Evolutionary conservation across 1,139 yeast species (phyloP).

Genomic region (Yamadazyma triangularis): DNA sequence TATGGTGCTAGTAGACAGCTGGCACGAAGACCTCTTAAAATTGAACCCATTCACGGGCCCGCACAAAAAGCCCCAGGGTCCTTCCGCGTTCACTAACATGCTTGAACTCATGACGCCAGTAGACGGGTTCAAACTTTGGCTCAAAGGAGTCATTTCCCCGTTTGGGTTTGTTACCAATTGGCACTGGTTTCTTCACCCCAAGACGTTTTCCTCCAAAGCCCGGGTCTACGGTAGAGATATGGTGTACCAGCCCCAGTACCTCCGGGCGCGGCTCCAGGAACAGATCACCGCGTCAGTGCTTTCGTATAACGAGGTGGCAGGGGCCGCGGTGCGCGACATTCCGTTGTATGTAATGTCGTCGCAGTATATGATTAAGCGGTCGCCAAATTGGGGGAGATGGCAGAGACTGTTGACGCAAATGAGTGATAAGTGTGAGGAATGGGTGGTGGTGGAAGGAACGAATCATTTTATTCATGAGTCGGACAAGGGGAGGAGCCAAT

Average conservation of each 20-base stretch:
- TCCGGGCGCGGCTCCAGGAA: slow-evolving; percentile 71
- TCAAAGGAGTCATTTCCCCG: slow-evolving; percentile 63
- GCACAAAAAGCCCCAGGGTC: slow-evolving; percentile 29
- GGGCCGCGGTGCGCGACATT: slow-evolving; percentile 35
- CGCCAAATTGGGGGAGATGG: slow-evolving; percentile 77
- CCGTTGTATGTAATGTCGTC: slow-evolving; percentile 71
- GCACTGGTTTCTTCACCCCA: slow-evolving; percentile 46
- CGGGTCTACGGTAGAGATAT: slow-evolving; percentile 66
- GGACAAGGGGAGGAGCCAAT: slow-evolving; percentile 46
- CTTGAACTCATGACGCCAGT: slow-evolving; percentile 40
- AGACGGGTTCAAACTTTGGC: slow-evolving; percentile 61
- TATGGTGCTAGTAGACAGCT: slow-evolving; percentile 65
- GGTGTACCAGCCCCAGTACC: slow-evolving; percentile 54
- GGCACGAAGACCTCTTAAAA: slow-evolving; percentile 67
- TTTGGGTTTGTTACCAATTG: slow-evolving; percentile 43
- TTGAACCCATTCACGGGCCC: slow-evolving; percentile 41
- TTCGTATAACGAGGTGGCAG: slow-evolving; percentile 60
- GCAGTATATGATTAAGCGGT: slow-evolving; percentile 58
- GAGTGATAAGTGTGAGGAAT: slow-evolving; percentile 50
- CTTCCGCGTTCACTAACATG: slow-evolving; percentile 25
- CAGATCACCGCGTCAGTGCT: slow-evolving; percentile 64
- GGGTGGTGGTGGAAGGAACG: slow-evolving; percentile 72
- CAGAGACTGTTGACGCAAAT: slow-evolving; percentile 67
- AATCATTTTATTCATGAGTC: slow-evolving; percentile 62
- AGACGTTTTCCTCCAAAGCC: slow-evolving; percentile 47